Evolutionary conservation across 208 protist genomes (phyloP).

Genomic region (Leishmania major): DNA sequence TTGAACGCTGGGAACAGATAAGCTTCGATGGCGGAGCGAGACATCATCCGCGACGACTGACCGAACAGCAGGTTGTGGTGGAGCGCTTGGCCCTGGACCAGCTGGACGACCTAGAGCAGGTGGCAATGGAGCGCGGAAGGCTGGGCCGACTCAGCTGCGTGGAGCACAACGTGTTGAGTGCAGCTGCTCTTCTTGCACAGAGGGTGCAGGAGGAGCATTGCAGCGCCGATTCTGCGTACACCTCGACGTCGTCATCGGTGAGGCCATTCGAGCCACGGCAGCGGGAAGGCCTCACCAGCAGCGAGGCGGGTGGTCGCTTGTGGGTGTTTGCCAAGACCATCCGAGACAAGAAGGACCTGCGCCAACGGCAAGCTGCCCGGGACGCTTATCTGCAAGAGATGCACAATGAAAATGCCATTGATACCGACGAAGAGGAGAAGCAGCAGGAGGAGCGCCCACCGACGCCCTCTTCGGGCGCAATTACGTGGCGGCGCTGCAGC

Average conservation of each 20-base stretch:
- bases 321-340: constrained; percentile 13
- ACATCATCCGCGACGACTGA: too few relatives aligned
- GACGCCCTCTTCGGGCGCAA: background rate
- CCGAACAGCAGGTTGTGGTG: constrained; percentile 2
- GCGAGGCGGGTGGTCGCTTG: constrained; percentile 16
- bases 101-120: background rate
- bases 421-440: background rate
- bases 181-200: background rate
- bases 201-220: background rate
- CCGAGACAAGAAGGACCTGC: constrained; percentile 9
- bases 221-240: background rate
- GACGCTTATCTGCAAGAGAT: constrained; percentile 12
- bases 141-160: background rate
- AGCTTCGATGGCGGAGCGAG: background rate
- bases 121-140: background rate
- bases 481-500: background rate
- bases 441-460: background rate
- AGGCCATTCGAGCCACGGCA: background rate
- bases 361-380: constrained; percentile 7
- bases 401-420: background rate
- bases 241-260: background rate
- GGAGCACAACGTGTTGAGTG: background rate
- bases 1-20: background rate
- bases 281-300: background rate
- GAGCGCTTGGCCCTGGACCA: constrained; percentile 6